A percentile compares a stretch with the other conserved stretches of the same genome.
Evolutionary conservation across 2,329 filamentous ascomycete genomes (phyloP).

Genomic region (Clarireedia paspali): DNA sequence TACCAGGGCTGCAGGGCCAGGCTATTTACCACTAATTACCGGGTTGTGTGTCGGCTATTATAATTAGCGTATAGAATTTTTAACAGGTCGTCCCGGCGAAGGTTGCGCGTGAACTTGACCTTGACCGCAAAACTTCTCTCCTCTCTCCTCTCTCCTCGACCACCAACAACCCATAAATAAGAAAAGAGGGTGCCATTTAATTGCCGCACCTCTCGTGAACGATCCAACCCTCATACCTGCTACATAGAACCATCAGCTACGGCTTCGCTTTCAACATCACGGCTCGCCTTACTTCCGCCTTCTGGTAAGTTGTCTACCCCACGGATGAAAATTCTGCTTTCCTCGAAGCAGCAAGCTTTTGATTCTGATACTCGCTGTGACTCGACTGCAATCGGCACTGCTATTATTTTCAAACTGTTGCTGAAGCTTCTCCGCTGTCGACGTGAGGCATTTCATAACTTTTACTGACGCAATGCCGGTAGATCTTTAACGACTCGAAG

Average conservation of each 20-base stretch:
- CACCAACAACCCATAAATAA: background rate
- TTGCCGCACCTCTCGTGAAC: background rate
- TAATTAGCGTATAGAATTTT: background rate
- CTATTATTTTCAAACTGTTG: background rate
- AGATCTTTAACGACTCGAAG: constrained; percentile 4
- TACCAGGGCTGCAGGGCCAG: background rate
- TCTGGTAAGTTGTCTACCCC: background rate
- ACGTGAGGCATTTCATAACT: constrained; percentile 2
- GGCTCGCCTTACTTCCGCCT: background rate
- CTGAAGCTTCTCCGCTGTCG: background rate
- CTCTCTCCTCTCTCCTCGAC: background rate
- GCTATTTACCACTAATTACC: too few relatives aligned
- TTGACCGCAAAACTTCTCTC: background rate
- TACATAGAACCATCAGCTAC: background rate
- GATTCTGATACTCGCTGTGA: background rate
- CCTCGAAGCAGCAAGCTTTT: background rate
- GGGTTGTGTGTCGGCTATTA: background rate
- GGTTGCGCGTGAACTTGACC: background rate
- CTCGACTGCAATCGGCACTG: background rate
- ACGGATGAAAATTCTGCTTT: background rate
- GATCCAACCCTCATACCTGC: background rate
- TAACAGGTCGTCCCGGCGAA: background rate
- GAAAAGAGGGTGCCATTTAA: background rate
- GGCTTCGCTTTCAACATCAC: background rate
- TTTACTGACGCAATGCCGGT: background rate